Conservation (phyloP, 371 early-diverging fungal species). For the Dichotomocladium elegans region DNA sequence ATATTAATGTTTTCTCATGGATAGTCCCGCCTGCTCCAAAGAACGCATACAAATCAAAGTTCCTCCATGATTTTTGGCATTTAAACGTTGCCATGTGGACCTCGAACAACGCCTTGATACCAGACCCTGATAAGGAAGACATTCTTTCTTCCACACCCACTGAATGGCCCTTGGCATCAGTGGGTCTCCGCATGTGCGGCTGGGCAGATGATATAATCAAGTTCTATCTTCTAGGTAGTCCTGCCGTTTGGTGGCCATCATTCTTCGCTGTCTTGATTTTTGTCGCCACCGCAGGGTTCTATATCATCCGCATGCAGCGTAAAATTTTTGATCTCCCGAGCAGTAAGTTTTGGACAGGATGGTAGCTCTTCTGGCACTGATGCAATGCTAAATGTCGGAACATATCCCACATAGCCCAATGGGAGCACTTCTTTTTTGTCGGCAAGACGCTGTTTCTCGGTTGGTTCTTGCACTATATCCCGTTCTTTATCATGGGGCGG, state of each 20-base stretch:
- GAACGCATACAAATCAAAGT: constrained; percentile 68
- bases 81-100: constrained; percentile 98
- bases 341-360: no score
- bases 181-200: constrained; percentile 96
- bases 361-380: no score
- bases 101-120: constrained; percentile 96
- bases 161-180: constrained; percentile 93
- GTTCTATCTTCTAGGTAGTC: constrained; percentile 96
- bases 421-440: constrained; percentile 71
- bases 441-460: constrained; percentile 78
- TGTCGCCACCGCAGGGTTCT: constrained; percentile 38
- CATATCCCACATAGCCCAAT: constrained; percentile 47
- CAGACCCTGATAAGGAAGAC: constrained; percentile 96
- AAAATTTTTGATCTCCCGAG: constrained; percentile 59
- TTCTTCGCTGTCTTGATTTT: constrained; percentile 65
- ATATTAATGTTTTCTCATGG: background rate
- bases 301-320: constrained; percentile 69
- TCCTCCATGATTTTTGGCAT: constrained; percentile 88
- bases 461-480: constrained; percentile 96
- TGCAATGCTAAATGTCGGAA: background rate
- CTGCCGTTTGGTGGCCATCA: constrained; percentile 93
- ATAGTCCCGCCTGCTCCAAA: constrained; percentile 60
- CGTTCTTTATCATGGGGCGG: constrained; percentile 97
- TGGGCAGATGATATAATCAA: constrained; percentile 93
- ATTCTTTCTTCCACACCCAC: constrained; percentile 82